Evolutionary conservation across 192 early-diverging fungal genomes (phyloP).

Genomic region (Podila epicladia): DNA sequence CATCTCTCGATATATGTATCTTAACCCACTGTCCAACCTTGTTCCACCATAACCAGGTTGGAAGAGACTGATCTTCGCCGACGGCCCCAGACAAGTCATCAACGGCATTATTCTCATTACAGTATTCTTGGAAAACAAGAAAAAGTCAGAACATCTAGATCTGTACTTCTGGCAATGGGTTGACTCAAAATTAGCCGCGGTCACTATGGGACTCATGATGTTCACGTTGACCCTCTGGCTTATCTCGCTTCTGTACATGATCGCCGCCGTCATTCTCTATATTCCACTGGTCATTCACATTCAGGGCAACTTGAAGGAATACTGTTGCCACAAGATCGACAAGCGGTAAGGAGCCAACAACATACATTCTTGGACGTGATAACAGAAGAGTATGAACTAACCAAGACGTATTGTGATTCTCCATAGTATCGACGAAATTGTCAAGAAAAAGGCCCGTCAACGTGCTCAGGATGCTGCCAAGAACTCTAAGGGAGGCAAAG

Average conservation of each 20-base stretch:
- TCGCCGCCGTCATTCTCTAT: constrained; percentile 75
- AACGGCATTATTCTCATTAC: constrained; percentile 61
- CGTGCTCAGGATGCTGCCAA: constrained; percentile 44
- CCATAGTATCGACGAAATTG: constrained; percentile 63
- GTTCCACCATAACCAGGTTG: constrained; percentile 62
- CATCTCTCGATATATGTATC: background rate
- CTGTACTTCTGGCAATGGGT: background rate
- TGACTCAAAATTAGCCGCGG: background rate
- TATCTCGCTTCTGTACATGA: constrained; percentile 63
- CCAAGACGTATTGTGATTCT: background rate
- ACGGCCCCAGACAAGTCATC: constrained; percentile 83
- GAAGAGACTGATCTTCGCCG: constrained; percentile 86
- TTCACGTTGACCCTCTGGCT: constrained; percentile 78
- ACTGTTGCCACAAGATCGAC: constrained; percentile 89
- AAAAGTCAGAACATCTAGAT: background rate
- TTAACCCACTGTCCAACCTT: background rate
- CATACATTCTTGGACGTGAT: too few relatives aligned
- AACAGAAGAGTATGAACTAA: too few relatives aligned
- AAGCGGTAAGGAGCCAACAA: constrained; percentile 68
- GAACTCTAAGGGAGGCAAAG: constrained; percentile 21
- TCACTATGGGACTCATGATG: constrained; percentile 53
- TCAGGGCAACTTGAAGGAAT: constrained; percentile 89
- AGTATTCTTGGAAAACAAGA: constrained; percentile 20
- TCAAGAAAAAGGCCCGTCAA: constrained; percentile 58
- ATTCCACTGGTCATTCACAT: constrained; percentile 81